Evolutionary conservation across 345 rosid genomes (phyloP).

Genomic region (Gynandropsis gynandra): DNA sequence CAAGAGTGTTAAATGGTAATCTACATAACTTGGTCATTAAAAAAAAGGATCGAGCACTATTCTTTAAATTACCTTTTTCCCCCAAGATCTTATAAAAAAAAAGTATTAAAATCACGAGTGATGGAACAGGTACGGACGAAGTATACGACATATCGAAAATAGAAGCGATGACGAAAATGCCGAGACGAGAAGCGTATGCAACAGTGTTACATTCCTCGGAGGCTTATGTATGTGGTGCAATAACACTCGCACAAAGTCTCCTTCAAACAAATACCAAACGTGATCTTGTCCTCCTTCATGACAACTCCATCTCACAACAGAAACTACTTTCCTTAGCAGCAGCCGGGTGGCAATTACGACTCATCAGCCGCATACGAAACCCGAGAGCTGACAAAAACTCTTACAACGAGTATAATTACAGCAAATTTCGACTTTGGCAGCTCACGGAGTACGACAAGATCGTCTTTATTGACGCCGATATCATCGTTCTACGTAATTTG

Average conservation of each 20-base stretch:
- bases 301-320: constrained; percentile 55
- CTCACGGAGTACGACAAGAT: constrained; percentile 79
- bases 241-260: constrained; percentile 77
- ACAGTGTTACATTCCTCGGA: constrained; percentile 90
- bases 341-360: constrained; percentile 75
- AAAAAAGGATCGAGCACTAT: too few relatives aligned
- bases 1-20: too few relatives aligned
- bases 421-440: constrained; percentile 89
- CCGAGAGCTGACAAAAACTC: constrained; percentile 54
- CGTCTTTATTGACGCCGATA: constrained; percentile 85
- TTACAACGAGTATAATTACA: constrained; percentile 87
- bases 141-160: constrained; percentile 54
- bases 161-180: constrained; percentile 34
- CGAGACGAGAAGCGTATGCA: constrained; percentile 74
- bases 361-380: constrained; percentile 70
- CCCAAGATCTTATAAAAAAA: too few relatives aligned
- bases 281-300: constrained; percentile 75
- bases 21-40: too few relatives aligned
- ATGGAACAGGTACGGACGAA: constrained; percentile 46
- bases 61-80: too few relatives aligned
- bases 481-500: constrained; percentile 63
- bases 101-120: neutral
- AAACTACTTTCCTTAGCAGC: constrained; percentile 55
- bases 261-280: constrained; percentile 70
- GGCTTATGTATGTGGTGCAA: constrained; percentile 87